phyloP scores from a whole-genome alignment of 2,329 filamentous ascomycete species.

The Exophiala dermatitidis region DNA sequence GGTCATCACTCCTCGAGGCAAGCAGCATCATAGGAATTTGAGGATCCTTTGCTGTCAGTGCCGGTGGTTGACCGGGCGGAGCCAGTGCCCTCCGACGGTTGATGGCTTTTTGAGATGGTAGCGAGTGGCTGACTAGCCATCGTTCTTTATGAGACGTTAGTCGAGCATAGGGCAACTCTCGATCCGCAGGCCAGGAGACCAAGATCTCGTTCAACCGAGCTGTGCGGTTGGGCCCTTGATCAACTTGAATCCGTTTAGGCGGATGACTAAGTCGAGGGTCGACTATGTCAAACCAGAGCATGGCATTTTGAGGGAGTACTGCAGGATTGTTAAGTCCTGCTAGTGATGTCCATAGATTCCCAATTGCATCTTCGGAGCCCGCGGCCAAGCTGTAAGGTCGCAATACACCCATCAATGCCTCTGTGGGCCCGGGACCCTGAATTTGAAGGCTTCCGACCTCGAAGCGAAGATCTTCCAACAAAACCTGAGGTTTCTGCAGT shows the following conservation, averaged over 20 bases:
- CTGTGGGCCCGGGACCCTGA: conserved; percentile 67
- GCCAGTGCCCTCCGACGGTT: conserved; percentile 65
- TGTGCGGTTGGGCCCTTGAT: conserved; percentile 27
- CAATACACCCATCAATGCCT: conserved; percentile 65
- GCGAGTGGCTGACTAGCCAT: conserved; percentile 56
- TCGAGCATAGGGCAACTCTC: conserved; percentile 38
- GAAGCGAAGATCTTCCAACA: conserved; percentile 60
- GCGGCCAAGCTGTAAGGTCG: conserved; percentile 42
- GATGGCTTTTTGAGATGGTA: conserved; percentile 70
- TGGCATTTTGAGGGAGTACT: conserved; percentile 59
- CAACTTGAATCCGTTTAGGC: conserved; percentile 47
- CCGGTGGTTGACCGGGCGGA: conserved; percentile 56
- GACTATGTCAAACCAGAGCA: conserved; percentile 64
- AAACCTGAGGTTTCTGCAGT: conserved; percentile 54
- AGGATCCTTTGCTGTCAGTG: conserved; percentile 56
- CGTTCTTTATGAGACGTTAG: conserved; percentile 65
- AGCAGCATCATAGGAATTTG: conserved; percentile 70
- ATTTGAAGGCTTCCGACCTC: conserved; percentile 67
- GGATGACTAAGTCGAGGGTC: conserved; percentile 80
- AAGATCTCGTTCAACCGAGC: conserved; percentile 53
- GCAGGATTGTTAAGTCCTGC: conserved; percentile 58
- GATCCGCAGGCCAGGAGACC: conserved; percentile 61
- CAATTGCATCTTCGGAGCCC: conserved; percentile 25
- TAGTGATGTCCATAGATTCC: conserved; percentile 36
- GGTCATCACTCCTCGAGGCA: conserved; percentile 31